Percentiles rank a stretch among this genome's conserved stretches.
phyloP scores from a whole-genome alignment of 495 filamentous ascomycete genomes.

The Ramalina intermedia region DNA sequence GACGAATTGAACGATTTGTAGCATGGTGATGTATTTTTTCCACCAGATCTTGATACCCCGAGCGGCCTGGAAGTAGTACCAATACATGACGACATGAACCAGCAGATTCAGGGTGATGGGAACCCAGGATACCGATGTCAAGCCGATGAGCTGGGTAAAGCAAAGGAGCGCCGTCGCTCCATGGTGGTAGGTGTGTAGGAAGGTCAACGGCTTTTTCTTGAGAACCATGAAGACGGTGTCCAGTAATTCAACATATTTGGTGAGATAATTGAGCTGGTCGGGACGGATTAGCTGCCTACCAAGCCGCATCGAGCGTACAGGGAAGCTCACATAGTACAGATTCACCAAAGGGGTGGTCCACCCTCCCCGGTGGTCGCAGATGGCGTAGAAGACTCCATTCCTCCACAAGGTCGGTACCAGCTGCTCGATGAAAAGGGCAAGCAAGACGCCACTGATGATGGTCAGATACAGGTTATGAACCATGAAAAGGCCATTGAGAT shows the following conservation, averaged over 20 bases:
- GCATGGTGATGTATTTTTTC: conserved; percentile 81
- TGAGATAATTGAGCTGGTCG: conserved; percentile 66
- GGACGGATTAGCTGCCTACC: not conserved
- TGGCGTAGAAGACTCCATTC: conserved; percentile 48
- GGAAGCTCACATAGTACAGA: conserved; percentile 46
- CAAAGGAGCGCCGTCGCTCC: conserved; percentile 72
- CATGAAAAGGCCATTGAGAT: conserved; percentile 54
- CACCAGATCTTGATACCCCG: conserved; percentile 75
- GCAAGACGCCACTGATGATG: conserved; percentile 41
- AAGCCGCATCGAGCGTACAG: not conserved
- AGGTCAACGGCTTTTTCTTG: conserved; percentile 71
- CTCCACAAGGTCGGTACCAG: conserved; percentile 43
- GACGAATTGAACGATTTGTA: conserved; percentile 61
- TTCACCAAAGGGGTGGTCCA: conserved; percentile 52
- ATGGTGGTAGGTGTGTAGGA: conserved; percentile 80
- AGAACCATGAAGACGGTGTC: conserved; percentile 73
- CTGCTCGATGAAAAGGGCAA: conserved; percentile 53
- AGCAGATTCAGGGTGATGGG: conserved; percentile 63
- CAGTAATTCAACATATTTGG: conserved; percentile 68
- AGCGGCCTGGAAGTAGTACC: conserved; percentile 72
- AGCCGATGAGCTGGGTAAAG: conserved; percentile 69
- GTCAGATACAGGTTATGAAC: conserved; percentile 56
- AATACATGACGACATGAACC: conserved; percentile 48
- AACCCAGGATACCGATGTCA: conserved; percentile 64
- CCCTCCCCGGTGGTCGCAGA: conserved; percentile 49